Evolutionary conservation across 257 asterid species (phyloP), one percentile per base, ranked within the genome.

Genomic region (Scutellaria minor): DNA sequence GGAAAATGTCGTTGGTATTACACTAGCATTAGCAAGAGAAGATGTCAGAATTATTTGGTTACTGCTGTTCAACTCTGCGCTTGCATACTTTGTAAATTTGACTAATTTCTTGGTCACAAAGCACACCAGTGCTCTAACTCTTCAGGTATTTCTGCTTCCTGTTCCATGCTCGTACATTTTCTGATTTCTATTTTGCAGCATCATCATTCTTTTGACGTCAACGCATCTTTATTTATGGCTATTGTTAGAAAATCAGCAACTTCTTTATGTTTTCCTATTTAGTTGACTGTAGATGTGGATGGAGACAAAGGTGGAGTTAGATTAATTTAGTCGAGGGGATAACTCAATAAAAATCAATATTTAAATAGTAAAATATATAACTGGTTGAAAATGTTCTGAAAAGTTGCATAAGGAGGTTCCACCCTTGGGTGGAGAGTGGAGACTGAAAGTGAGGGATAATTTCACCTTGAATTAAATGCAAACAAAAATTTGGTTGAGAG

Each of bases 71-170:
- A 93, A 93, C 76, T 86, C 98, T 40, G 84, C 90, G 1, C 89
- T 93, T 22, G 98, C 98, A 10, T 90, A 90, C 77, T 83, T 81
- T 72, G 98, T 89, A 64, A 93, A 93, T 80, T 79, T 93, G 93
- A 90, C 96, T 74, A 93, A 93, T 72, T 93, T 93, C 61, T 83
- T 90, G 92, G 98, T 93, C 80, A 93, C 98, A 3, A 93, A 87
- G 71, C 91, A 90, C 82, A 93, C 98, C 70, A 93, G 98, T 80
- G 95, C 98, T 61, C 80, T 93, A 57, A 93, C 98, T 50, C 96
- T 93, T 78, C 98, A 93, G 98, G 98, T 93, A 82, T 58, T 59
- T 27, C 65, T 20, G 5, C 27, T 64, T 77, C 54, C 50, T 68
- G 22, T 68, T 68, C 22, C 48, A 44, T 63, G 46, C 45, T 72